Percentiles rank a stretch among this genome's conserved stretches.
Conservation (phyloP, 108 stramenopile species). For the Skeletonema menzelii region DNA sequence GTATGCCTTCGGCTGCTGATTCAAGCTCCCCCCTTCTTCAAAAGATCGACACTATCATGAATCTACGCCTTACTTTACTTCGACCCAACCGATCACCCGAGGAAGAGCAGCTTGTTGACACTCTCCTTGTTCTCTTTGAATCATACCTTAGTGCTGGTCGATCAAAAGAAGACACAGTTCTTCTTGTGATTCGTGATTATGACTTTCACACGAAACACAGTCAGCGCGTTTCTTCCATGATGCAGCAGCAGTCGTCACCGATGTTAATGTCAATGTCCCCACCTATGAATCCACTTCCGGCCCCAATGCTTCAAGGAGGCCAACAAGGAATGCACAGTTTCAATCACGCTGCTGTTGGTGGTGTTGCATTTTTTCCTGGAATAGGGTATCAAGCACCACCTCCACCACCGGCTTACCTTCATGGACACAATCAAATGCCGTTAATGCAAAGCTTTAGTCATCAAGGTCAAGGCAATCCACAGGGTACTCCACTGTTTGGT, state of each 20-base stretch:
- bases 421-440: background rate
- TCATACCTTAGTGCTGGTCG: slow-evolving; percentile 75
- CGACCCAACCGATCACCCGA: slow-evolving; percentile 58
- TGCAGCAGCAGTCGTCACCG: background rate
- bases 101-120: slow-evolving; percentile 71
- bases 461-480: background rate
- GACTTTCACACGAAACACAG: slow-evolving; percentile 25
- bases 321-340: background rate
- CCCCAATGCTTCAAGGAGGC: background rate
- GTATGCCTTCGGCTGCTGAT: slow-evolving; percentile 73
- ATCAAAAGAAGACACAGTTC: slow-evolving; percentile 69
- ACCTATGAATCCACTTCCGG: background rate
- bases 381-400: background rate
- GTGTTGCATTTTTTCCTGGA: background rate
- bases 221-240: background rate
- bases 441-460: background rate
- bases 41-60: slow-evolving; percentile 78
- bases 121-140: slow-evolving; percentile 76
- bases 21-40: slow-evolving; percentile 58
- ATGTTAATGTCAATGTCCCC: background rate
- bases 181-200: slow-evolving; percentile 78
- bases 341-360: background rate
- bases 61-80: slow-evolving; percentile 68
- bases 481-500: background rate
- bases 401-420: background rate